phyloP scores from a whole-genome alignment of 2,329 filamentous ascomycete genomes.

The Alternaria viburni region DNA sequence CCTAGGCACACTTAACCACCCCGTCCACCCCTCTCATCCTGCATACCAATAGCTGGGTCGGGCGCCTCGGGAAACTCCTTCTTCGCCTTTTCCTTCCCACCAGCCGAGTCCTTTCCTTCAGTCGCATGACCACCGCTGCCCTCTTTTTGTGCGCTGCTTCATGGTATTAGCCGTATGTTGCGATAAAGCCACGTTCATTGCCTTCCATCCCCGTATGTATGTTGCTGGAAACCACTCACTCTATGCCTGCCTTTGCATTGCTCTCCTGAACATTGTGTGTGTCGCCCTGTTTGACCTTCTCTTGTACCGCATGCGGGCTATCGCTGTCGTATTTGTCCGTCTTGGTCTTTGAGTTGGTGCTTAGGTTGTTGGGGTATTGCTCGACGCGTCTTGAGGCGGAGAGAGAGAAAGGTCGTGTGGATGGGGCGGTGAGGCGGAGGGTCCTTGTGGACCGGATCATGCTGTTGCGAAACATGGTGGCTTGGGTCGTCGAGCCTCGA shows the following conservation, averaged over 20 bases:
- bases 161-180: slow-evolving; percentile 3
- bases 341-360: slow-evolving; percentile 31
- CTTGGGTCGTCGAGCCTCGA: background rate
- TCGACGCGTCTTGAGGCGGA: slow-evolving; percentile 14
- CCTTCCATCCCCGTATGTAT: background rate
- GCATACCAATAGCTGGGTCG: slow-evolving; percentile 56
- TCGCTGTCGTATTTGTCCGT: slow-evolving; percentile 34
- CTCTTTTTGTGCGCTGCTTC: slow-evolving; percentile 29
- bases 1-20: slow-evolving; percentile 37
- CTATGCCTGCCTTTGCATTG: slow-evolving; percentile 35
- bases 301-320: slow-evolving; percentile 28
- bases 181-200: background rate
- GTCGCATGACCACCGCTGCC: slow-evolving; percentile 52
- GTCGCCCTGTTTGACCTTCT: slow-evolving; percentile 42
- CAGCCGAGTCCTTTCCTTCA: slow-evolving; percentile 45
- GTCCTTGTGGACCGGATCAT: slow-evolving; percentile 14
- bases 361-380: slow-evolving; percentile 22
- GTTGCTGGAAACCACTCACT: slow-evolving; percentile 34
- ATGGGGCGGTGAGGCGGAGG: background rate
- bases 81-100: slow-evolving; percentile 51
- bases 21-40: slow-evolving; percentile 58
- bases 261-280: slow-evolving; percentile 44
- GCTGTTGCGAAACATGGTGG: slow-evolving; percentile 21
- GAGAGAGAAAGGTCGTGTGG: slow-evolving; percentile 24
- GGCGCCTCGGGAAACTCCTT: slow-evolving; percentile 57